A percentile compares a stretch with the other conserved stretches of the same genome.
These are phyloP conservation scores for Chlorella variabilis DNA, from an alignment of 163 green algal genomes.

Conservation along the genomic window DNA sequence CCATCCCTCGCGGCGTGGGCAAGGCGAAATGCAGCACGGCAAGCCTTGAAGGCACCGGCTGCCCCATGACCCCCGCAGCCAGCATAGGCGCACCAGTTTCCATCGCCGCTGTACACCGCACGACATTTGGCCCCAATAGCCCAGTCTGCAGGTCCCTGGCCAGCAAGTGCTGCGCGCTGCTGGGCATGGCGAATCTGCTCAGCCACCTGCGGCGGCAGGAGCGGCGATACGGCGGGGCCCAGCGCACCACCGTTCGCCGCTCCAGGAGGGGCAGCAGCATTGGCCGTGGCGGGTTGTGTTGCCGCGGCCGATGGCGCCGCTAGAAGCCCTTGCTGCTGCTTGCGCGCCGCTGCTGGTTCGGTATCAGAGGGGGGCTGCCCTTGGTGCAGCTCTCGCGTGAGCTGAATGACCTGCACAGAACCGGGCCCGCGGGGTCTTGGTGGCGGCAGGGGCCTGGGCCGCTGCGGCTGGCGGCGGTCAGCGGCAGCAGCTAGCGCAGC, in stretches of 20 bases:
- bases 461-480: too few species aligned
- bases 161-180: slow-evolving; percentile 72
- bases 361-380: background rate
- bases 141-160: slow-evolving; percentile 76
- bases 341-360: slow-evolving; percentile 46
- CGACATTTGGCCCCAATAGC: slow-evolving; percentile 67
- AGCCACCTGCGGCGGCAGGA: slow-evolving; percentile 72
- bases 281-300: slow-evolving; percentile 6
- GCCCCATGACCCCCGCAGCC: background rate
- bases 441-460: background rate
- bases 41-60: too few species aligned
- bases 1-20: background rate
- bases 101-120: slow-evolving; percentile 76
- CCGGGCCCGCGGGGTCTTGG: background rate
- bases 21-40: background rate
- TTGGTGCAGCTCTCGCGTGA: slow-evolving; percentile 81
- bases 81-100: slow-evolving; percentile 62
- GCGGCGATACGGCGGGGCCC: slow-evolving; percentile 33
- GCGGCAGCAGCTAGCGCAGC: background rate
- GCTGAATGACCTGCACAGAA: slow-evolving; percentile 74
- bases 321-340: slow-evolving; percentile 18
- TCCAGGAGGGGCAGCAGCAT: background rate
- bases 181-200: slow-evolving; percentile 84
- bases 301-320: background rate
- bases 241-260: slow-evolving; percentile 1